A percentile compares a stretch with the other conserved stretches of the same genome.
Conservation (phyloP, 1,284 basidiomycete species). For the Tylopilus sp. region DNA sequence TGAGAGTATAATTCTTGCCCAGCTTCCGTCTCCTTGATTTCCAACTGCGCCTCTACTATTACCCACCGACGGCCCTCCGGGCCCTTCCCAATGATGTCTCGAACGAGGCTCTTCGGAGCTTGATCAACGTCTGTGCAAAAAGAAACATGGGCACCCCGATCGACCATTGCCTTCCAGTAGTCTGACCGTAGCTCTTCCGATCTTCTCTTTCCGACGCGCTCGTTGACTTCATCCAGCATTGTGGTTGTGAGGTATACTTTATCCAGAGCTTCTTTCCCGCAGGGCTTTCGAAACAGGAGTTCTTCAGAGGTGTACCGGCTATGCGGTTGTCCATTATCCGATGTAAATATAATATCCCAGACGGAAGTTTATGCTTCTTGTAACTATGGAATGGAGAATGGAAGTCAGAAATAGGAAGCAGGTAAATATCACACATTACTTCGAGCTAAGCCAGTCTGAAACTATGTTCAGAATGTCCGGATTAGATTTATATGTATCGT, state of each 20-base stretch:
- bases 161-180: constrained; percentile 10
- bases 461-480: constrained; percentile 32
- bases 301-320: constrained; percentile 53
- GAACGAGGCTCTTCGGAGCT: constrained; percentile 4
- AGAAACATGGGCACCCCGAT: background rate
- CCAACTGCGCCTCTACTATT: constrained; percentile 3
- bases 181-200: constrained; percentile 34
- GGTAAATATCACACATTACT: constrained; percentile 2
- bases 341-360: constrained; percentile 62
- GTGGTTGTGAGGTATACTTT: constrained; percentile 55
- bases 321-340: constrained; percentile 60
- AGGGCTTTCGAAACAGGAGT: constrained; percentile 54
- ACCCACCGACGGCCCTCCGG: background rate
- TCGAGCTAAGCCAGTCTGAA: constrained; percentile 25
- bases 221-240: constrained; percentile 36
- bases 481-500: constrained; percentile 22
- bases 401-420: background rate
- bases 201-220: constrained; percentile 23
- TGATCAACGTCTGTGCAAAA: background rate
- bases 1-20: background rate
- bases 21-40: constrained; percentile 10
- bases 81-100: background rate
- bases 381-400: constrained; percentile 36
- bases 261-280: constrained; percentile 9
- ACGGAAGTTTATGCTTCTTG: constrained; percentile 41